Evolutionary conservation across 208 protist genomes (phyloP), one percentile per base, ranked within the genome.

Genomic region (Crithidia brevicula): DNA sequence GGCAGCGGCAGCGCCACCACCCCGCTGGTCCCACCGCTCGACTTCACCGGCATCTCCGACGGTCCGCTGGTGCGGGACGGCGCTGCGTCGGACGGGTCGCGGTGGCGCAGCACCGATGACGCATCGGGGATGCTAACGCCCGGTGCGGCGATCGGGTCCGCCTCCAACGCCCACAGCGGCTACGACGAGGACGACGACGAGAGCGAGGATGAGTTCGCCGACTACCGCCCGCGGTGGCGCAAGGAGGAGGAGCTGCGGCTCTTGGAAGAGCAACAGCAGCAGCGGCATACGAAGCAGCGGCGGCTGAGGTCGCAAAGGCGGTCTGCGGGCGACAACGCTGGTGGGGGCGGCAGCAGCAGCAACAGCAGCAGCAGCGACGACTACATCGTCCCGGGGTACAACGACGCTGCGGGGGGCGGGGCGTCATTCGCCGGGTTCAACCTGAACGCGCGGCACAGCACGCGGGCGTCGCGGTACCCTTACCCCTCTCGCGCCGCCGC

Each of bases 181-280:
- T 36, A 49, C 62, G 40, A 42, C 63, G 52, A 61, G 20, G 63
- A 69, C 28, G 63, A 69, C 42, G 63, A 69, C 10, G 63, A 60
- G 42, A 61, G 40, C 63, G 63, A 69, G 20, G 63, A 69, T 28
- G 50, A 60, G 18, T 50, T 50, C 27, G 63, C 50, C 34, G 31
- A 60, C 40, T 60, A 51, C 42, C 62, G 36, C 31, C 51, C 65
- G 6, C 33, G 28, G 31, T 58, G 52, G 52, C 52, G 52, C 9
- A 58, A 58, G 52, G 52, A 58, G 33, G 52, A 58, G 52, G 52
- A 58, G 52, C 52, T 28, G n/a, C 52, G 52, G 1, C 52, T 28
- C 31, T 4, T 58, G 52, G 52, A 23, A 15, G 31, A 43, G 31
- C 52, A 58, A 25, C 52, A 58, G 33, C 52, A 27, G 20, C n/a